phyloP scores from a whole-genome alignment of 208 protist genomes.

The Plasmodiophora brassicae region DNA sequence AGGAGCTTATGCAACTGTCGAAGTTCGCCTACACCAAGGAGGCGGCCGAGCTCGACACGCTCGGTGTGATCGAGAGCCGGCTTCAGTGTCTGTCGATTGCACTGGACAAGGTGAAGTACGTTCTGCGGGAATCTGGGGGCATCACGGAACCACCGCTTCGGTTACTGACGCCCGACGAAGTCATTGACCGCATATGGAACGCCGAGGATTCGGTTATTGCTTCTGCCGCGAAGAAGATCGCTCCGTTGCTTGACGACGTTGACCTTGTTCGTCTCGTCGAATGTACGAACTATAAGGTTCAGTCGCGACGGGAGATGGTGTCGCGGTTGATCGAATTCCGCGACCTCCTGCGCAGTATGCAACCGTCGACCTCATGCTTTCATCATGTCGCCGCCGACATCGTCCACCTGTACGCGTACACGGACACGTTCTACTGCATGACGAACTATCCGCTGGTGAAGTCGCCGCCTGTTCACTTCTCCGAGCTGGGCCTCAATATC shows the following conservation, averaged over 20 bases:
- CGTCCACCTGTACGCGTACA: conserved; percentile 31
- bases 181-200: background rate
- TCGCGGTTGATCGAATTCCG: conserved; percentile 20
- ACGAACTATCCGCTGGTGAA: conserved; percentile 24
- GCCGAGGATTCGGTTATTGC: background rate
- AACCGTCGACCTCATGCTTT: conserved; percentile 1
- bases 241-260: background rate
- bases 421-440: conserved; percentile 21
- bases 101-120: conserved; percentile 19
- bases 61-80: background rate
- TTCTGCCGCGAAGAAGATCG: background rate
- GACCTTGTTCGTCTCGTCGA: background rate
- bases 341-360: conserved; percentile 4
- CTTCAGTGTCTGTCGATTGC: background rate
- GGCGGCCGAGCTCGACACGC: background rate
- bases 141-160: background rate
- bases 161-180: background rate
- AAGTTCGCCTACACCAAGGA: conserved; percentile 23
- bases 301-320: conserved; percentile 4
- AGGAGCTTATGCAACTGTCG: conserved; percentile 1
- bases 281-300: background rate
- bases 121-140: background rate
- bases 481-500: conserved; percentile 19
- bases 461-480: conserved; percentile 23
- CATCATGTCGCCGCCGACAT: conserved; percentile 35